Base-by-base conservation (phyloP, 371 early-diverging fungal species). In the Mucor ambiguus region DNA sequence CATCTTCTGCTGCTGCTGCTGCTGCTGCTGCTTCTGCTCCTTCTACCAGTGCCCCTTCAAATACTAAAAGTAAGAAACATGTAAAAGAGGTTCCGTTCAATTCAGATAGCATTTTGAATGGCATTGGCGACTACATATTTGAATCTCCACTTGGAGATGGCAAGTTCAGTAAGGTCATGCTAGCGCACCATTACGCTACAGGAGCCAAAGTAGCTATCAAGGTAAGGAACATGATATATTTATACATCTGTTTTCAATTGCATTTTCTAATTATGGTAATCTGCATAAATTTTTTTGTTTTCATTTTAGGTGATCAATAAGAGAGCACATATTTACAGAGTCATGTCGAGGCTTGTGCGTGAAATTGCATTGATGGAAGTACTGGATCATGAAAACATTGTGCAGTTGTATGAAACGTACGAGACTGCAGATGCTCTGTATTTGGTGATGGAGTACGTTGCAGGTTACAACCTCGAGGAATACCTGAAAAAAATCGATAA, bases 281-380 rank as follows among this genome's bases (percentile, higher is more conserved):
- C 20, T 29, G 35, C 54, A 62, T 62, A 28, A 62, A n/a, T 44
- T 46, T 20, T 26, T 35, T 35, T 12, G 1, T 12, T 33, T 33
- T 33, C 9, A 9, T 8, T 24, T 14, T 72, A 82, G 81, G 87
- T 94, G 66, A 94, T 95, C 54, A 93, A 94, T 75, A 95, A 93
- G 74, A 89, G 89, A 43, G 87, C 85, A 8, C 88, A 94, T 60
- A 91, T 90, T 72, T 87, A 93, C 41, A 88, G 93, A 65, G 92
- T 93, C 71, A 79, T 94, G 66, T 79, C 84, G 26, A 89, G 93
- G 52, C 76, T 95, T 20, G 90, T 92, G 41, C 90, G 98, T 35
- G 98, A 97, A 79, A 89, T 95, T 37, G 77, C 87, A 32, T 87
- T 97, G 60, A 91, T 97, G 90, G 94, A 95, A 73, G 75, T 91